Percentiles rank a stretch among this genome's conserved stretches.
phyloP scores from a whole-genome alignment of 352 stramenopile genomes.

The Plasmopara muralis region DNA sequence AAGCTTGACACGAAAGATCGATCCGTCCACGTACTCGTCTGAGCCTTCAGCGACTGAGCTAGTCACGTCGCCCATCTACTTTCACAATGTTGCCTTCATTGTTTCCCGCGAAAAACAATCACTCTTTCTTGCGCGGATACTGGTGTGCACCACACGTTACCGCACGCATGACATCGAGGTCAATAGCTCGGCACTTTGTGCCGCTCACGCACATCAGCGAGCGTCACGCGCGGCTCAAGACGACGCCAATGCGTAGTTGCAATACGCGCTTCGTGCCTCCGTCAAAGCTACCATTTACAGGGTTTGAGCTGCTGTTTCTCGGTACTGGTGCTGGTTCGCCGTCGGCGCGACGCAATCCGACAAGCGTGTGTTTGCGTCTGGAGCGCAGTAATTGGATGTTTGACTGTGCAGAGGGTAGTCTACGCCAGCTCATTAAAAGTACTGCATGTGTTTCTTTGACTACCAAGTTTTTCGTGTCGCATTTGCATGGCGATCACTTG shows the following conservation, averaged over 20 bases:
- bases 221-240: constrained; percentile 36
- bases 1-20: constrained; percentile 87
- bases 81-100: background rate
- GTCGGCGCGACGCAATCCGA: constrained; percentile 58
- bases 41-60: constrained; percentile 26
- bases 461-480: constrained; percentile 82
- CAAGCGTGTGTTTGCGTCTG: constrained; percentile 49
- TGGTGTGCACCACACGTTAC: constrained; percentile 1
- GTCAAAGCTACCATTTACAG: constrained; percentile 60
- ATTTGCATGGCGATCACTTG: constrained; percentile 82
- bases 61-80: constrained; percentile 19
- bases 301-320: constrained; percentile 79
- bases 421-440: constrained; percentile 78
- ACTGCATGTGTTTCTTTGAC: constrained; percentile 61
- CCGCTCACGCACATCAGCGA: constrained; percentile 26
- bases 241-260: constrained; percentile 49
- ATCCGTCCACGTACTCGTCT: constrained; percentile 77
- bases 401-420: constrained; percentile 77
- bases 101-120: constrained; percentile 48
- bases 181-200: constrained; percentile 13
- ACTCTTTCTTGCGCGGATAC: background rate
- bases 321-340: constrained; percentile 75
- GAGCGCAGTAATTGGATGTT: constrained; percentile 83
- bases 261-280: constrained; percentile 38
- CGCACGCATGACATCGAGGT: constrained; percentile 10